Base-by-base conservation (phyloP, 345 rosid species). In the Psidium guajava region DNA sequence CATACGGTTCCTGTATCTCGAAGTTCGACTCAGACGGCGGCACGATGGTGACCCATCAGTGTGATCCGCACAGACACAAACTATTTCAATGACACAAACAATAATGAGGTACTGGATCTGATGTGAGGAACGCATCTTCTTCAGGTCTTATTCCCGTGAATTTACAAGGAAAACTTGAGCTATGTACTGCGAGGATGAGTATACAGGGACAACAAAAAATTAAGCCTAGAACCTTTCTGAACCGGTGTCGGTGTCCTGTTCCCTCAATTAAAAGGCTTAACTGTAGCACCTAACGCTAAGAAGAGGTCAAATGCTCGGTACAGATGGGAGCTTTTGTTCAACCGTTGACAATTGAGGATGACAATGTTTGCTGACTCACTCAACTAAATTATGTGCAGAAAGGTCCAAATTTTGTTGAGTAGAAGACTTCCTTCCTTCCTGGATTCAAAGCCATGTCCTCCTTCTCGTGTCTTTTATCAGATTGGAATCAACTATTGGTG, bases 1-100 rank as follows among this genome's bases (percentile, higher is more conserved):
- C 74, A 15, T 89, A 91, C 3, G 93, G 93, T 86, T 74, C 86
- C 86, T 91, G 89, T 49, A 90, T 20, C 36, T 84, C 54, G 6
- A 91, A 83, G 75, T 89, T 90, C 56, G 59, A 73, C 49, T 80
- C 81, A 22, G 88, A 88, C 49, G 90, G 14, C 55, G 77, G 83
- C 56, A 90, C 85, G 0, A 27, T n/a, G 6, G 85, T 14, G 88
- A 91, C 53, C 90, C 92, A 47, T 84, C 73, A 0, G 85, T 89
- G 47, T 92, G 93, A 83, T 91, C 89, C 11, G 82, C 87, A 4
- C 59, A 69, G 77, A 69, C 6, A 32, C 11, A 4, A 64, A 2
- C 77, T 32, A 69, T 8, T 32, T 32, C 77, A 8, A 8, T 18
- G 24, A 3, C 20, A 3, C 32, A 4, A 22, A 21, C 81, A 11